These are phyloP conservation scores for Pelargonium fulgidum DNA, from an alignment of 441 rosid species.

Conservation along the genomic window DNA sequence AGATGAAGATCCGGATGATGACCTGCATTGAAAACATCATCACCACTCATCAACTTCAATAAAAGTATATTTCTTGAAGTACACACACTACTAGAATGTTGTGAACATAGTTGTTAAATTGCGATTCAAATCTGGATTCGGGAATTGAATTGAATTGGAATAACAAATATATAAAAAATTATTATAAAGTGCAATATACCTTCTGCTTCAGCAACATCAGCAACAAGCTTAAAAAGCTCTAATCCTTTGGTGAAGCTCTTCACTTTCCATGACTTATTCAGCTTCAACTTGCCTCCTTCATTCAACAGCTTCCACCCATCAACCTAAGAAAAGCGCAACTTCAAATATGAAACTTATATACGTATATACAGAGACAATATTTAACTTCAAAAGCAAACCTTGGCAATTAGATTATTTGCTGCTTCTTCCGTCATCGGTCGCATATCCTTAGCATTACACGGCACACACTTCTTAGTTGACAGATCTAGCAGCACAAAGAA, in stretches of 20 bases:
- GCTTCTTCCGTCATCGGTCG: slow-evolving; percentile 25
- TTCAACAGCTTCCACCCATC: slow-evolving; percentile 21
- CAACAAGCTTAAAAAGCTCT: slow-evolving; percentile 64
- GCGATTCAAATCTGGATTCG: too few relatives aligned
- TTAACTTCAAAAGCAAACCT: slow-evolving; percentile 7
- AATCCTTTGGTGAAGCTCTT: slow-evolving; percentile 78
- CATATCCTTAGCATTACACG: slow-evolving; percentile 22
- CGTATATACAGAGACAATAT: neutral
- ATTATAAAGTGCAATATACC: slow-evolving; percentile 27
- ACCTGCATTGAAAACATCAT: slow-evolving; percentile 41
- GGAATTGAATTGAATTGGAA: too few relatives aligned
- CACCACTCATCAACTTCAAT: slow-evolving; percentile 9
- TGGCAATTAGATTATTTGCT: slow-evolving; percentile 17
- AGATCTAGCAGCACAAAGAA: neutral
- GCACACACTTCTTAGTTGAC: slow-evolving; percentile 21
- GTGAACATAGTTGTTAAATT: neutral
- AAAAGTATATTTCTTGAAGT: neutral
- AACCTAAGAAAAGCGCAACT: slow-evolving; percentile 10
- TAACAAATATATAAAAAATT: too few relatives aligned
- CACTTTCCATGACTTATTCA: slow-evolving; percentile 56
- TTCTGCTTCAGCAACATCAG: slow-evolving; percentile 75
- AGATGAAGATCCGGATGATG: slow-evolving; percentile 98
- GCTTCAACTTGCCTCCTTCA: slow-evolving; percentile 35
- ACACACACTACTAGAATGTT: neutral
- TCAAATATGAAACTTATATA: neutral